Conservation (phyloP, 2,329 filamentous ascomycete genomes). For the Stachybotrys elegans region DNA sequence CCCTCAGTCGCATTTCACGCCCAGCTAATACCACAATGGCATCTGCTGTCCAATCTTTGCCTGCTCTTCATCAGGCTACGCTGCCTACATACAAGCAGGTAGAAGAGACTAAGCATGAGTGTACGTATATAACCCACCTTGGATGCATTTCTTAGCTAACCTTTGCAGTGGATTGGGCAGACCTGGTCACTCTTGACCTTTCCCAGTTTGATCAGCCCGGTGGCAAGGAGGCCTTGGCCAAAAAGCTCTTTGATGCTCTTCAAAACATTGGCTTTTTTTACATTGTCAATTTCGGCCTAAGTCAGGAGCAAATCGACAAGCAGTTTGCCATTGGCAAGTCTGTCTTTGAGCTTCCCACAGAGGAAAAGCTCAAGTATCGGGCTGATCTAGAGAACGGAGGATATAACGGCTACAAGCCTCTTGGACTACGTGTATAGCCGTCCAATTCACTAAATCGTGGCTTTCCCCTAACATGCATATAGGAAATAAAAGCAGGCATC, state of each 20-base stretch:
- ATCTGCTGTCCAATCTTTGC: too few species aligned
- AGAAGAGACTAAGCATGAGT: too few species aligned
- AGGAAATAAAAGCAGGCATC: constrained; percentile 26
- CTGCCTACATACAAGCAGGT: too few species aligned
- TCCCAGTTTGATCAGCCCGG: constrained; percentile 24
- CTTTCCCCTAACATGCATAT: not conserved
- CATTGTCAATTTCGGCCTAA: constrained; percentile 56
- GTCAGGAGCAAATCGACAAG: constrained; percentile 50
- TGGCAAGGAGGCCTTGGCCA: constrained; percentile 22
- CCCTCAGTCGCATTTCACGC: too few species aligned
- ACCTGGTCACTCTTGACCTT: constrained; percentile 18
- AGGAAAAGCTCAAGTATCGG: constrained; percentile 54
- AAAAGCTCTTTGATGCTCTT: constrained; percentile 25
- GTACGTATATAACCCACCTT: too few species aligned
- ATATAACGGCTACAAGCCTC: constrained; percentile 52
- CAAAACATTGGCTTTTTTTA: constrained; percentile 46
- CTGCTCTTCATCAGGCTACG: too few species aligned
- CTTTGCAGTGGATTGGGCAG: constrained; percentile 7
- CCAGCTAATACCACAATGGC: too few species aligned
- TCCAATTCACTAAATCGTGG: not conserved
- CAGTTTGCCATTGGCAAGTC: constrained; percentile 56
- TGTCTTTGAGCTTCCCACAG: constrained; percentile 46
- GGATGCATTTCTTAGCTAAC: too few species aligned
- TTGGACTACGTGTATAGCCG: constrained; percentile 32
- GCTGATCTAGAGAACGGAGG: constrained; percentile 43